Evolutionary conservation across 2,329 filamentous ascomycete species (phyloP).

Genomic region (Botryotinia globosa): DNA sequence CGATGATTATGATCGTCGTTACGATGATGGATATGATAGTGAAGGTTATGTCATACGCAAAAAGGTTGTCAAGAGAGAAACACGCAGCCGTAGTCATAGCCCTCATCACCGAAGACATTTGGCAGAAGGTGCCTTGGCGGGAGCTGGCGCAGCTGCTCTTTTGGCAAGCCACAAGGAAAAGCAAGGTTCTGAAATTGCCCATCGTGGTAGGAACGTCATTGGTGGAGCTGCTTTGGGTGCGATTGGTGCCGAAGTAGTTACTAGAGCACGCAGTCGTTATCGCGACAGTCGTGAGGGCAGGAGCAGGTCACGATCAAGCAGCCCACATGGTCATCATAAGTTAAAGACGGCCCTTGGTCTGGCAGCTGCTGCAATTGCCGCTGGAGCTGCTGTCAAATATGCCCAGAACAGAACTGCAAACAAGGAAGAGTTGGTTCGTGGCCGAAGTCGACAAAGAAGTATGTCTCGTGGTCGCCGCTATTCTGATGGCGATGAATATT

Average conservation of each 20-base stretch:
- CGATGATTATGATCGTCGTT: constrained; percentile 41
- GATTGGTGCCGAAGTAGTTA: constrained; percentile 58
- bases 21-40: constrained; percentile 46
- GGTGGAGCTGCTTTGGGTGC: constrained; percentile 61
- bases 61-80: constrained; percentile 43
- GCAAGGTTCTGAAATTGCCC: constrained; percentile 32
- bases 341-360: constrained; percentile 62
- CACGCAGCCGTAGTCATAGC: constrained; percentile 49
- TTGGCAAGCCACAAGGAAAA: constrained; percentile 53
- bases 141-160: constrained; percentile 60
- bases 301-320: constrained; percentile 39
- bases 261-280: constrained; percentile 60
- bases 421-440: constrained; percentile 56
- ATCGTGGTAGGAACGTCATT: constrained; percentile 35
- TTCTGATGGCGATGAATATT: constrained; percentile 33
- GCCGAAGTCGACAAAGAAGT: constrained; percentile 49
- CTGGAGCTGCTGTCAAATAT: constrained; percentile 64
- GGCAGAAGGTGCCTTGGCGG: constrained; percentile 63
- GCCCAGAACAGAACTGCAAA: constrained; percentile 59
- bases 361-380: constrained; percentile 61
- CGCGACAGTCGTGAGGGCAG: constrained; percentile 49
- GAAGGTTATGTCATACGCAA: constrained; percentile 45
- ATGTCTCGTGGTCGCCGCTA: constrained; percentile 44
- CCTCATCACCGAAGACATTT: constrained; percentile 57
- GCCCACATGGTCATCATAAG: constrained; percentile 42